Percentiles rank a stretch among this genome's conserved stretches.
Evolutionary conservation across 78 protist species (phyloP).

Genomic region (Paratrimastix pyriformis): DNA sequence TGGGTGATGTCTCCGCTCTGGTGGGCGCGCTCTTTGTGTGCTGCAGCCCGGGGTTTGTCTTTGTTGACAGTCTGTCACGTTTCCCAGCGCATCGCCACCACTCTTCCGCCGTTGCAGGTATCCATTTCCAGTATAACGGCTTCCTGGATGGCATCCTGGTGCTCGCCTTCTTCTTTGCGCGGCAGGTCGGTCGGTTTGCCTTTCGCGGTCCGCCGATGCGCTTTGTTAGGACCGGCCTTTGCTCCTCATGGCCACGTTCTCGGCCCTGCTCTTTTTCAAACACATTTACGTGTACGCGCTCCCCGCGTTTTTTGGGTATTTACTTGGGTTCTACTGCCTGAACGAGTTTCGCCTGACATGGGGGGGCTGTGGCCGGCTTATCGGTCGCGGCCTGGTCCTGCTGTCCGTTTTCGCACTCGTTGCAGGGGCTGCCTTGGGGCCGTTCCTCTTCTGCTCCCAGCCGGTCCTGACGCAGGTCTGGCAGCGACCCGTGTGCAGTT

Average conservation of each 20-base stretch:
- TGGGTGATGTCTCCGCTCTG: background rate
- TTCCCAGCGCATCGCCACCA: too few species aligned
- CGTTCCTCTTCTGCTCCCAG: background rate
- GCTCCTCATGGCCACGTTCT: constrained; percentile 39
- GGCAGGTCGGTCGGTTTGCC: background rate
- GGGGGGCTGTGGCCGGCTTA: background rate
- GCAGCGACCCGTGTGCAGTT: background rate
- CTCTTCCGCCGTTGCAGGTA: constrained; percentile 35
- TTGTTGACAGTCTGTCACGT: constrained; percentile 55
- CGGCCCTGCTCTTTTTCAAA: constrained; percentile 58
- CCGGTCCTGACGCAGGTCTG: background rate
- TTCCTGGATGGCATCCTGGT: constrained; percentile 53
- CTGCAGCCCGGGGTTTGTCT: constrained; percentile 52
- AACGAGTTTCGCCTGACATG: background rate
- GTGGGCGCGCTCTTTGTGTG: background rate
- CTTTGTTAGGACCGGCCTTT: background rate
- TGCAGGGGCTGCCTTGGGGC: constrained; percentile 54
- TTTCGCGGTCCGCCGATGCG: background rate
- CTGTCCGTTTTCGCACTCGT: constrained; percentile 26
- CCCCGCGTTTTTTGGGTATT: constrained; percentile 60
- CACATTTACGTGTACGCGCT: constrained; percentile 74
- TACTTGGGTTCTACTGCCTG: constrained; percentile 44
- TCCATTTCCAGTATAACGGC: constrained; percentile 88
- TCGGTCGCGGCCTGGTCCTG: constrained; percentile 42
- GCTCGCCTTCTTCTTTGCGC: too few species aligned